Base-by-base conservation (phyloP, 495 filamentous ascomycete genomes). In the Xylaria bambusicola region DNA sequence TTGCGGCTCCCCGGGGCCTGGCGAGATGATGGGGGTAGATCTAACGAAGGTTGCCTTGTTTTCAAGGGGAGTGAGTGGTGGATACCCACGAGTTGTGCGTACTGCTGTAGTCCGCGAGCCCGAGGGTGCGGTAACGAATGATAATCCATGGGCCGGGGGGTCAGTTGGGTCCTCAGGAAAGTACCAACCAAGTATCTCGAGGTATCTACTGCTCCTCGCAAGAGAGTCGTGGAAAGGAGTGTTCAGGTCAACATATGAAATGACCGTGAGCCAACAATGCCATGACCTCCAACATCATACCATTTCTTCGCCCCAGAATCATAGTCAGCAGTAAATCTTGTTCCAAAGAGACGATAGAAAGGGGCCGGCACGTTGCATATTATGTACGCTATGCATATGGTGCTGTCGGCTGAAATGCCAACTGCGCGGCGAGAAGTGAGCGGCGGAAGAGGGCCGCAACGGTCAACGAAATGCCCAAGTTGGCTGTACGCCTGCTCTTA, bases 181-280 rank as follows among this genome's bases (percentile, higher is more conserved):
- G 52, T 55, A 55, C 40, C 40, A 13, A n/a, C 23, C n/a, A 53
- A 17, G 53, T 56, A 56, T 45, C 41, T 35, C 7, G 15, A 56
- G 35, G 53, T 56, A 56, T 26, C 52, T 46, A 33, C 26, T 33
- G 27, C 27, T 55, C 9, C 12, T 45, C 41, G 17, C 41, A 18
- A 15, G 2, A 17, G 8, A 38, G 24, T 38, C n/a, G n/a, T n/a
- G n/a, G n/a, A n/a, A n/a, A n/a, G n/a, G n/a, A n/a, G n/a, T n/a
- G n/a, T n/a, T n/a, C n/a, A n/a, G n/a, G n/a, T n/a, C n/a, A n/a
- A n/a, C n/a, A 15, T 38, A 38, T 38, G 36, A 38, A 41, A 41
- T 31, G 27, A 18, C n/a, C n/a, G n/a, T n/a, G n/a, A n/a, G n/a
- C 23, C 35, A 18, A 12, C 23, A 44, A 29, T 20, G 13, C 38